Evolutionary conservation across 1,284 basidiomycete species (phyloP).

Genomic region (Mycosarcoma maydis): DNA sequence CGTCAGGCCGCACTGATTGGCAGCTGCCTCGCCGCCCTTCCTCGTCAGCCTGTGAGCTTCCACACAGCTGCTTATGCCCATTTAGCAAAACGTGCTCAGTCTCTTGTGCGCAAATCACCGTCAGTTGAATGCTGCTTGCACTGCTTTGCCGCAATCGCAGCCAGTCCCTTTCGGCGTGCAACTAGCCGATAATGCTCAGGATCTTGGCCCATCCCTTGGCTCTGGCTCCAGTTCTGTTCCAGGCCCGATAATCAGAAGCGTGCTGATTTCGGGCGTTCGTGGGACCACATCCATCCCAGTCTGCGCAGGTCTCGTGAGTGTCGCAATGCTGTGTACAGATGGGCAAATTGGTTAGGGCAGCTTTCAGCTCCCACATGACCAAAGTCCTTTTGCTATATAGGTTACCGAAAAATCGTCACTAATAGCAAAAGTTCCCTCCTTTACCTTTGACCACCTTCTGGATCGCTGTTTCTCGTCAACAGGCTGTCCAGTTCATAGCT

Average conservation of each 20-base stretch:
- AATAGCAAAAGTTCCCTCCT: background rate
- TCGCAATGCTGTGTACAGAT: too few relatives aligned
- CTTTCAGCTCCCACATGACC: background rate
- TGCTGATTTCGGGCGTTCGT: too few relatives aligned
- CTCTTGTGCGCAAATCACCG: background rate
- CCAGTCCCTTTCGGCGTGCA: background rate
- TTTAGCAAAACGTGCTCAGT: conserved; percentile 4
- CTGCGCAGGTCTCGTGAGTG: conserved; percentile 2
- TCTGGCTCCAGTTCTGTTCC: background rate
- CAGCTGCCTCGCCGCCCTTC: too few relatives aligned
- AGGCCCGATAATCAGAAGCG: too few relatives aligned
- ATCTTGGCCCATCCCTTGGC: conserved; percentile 5
- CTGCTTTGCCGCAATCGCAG: background rate
- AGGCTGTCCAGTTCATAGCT: conserved; percentile 22
- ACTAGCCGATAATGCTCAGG: conserved; percentile 1
- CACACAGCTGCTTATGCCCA: too few relatives aligned
- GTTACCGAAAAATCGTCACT: background rate
- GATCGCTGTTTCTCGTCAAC: conserved; percentile 16
- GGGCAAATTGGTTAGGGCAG: background rate
- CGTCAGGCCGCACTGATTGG: background rate
- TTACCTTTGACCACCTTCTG: conserved; percentile 15
- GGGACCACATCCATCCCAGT: too few relatives aligned
- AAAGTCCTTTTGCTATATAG: conserved; percentile 18
- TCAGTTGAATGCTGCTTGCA: conserved; percentile 1
- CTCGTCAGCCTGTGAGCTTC: too few relatives aligned